Percentiles rank a stretch among this genome's conserved stretches.
phyloP scores from a whole-genome alignment of 2,329 filamentous ascomycete species.

The Colletotrichum camelliae region DNA sequence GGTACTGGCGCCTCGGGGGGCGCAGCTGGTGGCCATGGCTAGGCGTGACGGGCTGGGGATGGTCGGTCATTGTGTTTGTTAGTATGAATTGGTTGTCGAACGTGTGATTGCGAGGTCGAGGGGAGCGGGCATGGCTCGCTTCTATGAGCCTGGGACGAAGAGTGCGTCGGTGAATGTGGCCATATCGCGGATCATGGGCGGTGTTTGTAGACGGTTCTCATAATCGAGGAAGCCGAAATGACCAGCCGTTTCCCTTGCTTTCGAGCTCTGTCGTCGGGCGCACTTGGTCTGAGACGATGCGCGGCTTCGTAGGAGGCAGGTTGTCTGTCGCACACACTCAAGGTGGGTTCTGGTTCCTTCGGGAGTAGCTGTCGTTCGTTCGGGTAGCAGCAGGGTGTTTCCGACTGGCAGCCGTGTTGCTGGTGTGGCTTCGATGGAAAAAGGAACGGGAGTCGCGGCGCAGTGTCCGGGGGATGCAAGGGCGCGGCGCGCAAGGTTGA shows the following conservation, averaged over 20 bases:
- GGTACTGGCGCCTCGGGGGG: conserved; percentile 42
- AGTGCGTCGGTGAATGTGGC: conserved; percentile 1
- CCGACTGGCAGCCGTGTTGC: not conserved
- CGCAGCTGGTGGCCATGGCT: conserved; percentile 36
- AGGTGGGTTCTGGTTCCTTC: not conserved
- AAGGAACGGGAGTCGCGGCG: not conserved
- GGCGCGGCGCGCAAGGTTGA: not conserved
- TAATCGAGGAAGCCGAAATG: not conserved
- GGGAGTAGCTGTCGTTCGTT: not conserved
- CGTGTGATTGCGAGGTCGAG: conserved; percentile 1
- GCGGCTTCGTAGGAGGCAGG: not conserved
- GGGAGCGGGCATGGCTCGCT: conserved; percentile 13
- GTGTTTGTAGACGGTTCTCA: conserved; percentile 9
- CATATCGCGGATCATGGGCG: conserved; percentile 20
- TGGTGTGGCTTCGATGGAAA: not conserved
- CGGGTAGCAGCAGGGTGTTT: conserved; percentile 2
- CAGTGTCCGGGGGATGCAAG: conserved; percentile 8
- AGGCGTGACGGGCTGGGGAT: conserved; percentile 35
- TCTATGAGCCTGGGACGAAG: conserved; percentile 19
- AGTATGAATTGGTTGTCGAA: conserved; percentile 20
- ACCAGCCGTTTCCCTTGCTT: not conserved
- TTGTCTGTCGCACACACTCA: not conserved
- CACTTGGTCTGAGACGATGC: not conserved
- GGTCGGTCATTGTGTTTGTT: conserved; percentile 38
- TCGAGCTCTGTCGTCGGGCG: not conserved